Evolutionary conservation across 257 asterid genomes (phyloP), one percentile per base, ranked within the genome.

Genomic region (Vinca minor): DNA sequence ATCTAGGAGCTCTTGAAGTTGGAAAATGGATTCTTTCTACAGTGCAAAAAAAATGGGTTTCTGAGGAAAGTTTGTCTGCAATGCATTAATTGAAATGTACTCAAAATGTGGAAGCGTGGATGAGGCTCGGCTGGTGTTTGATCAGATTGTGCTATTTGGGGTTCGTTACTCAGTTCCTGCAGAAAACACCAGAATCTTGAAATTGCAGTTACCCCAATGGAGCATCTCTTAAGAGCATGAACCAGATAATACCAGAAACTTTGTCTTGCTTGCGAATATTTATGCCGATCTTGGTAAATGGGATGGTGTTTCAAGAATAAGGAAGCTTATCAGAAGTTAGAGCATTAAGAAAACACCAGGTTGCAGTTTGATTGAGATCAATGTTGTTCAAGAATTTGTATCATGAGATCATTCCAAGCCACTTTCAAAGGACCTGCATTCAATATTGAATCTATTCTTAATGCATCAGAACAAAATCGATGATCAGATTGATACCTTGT

Each of bases 21-120:
- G 96, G 98, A 15, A 82, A 76, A 48, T 87, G 91, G 95, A 73
- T 86, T 77, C 95, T 64, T 80, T 79, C 44, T 85, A 82, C 3
- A 86, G 91, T 3, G 83, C 71, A n/a, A n/a, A n/a, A 79, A 70
- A 57, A 74, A 74, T 0, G 88, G 86, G 86, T 69, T 77, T 53
- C 70, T 88, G 82, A 71, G 67, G 10, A 85, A 70, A 72, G 81
- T 71, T 4, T 12, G 73, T 86, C 0, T 82, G 92, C 78, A 88
- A 91, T 53, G 94, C 95, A 4, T 29, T 91, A 77, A 83, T 86
- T 29, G 95, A 88, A 58, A 86, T 91, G 98, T 91, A 88, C 75
- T 77, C 87, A 0, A 91, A 83, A 75, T 88, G 96, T 65, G 96
- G 96, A 14, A 76, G 84, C 35, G 74, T 83, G 65, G 23, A 63